A percentile compares a stretch with the other conserved stretches of the same genome.
phyloP scores from a whole-genome alignment of 176 grass and related monocot genomes.

The Paspalum vaginatum region DNA sequence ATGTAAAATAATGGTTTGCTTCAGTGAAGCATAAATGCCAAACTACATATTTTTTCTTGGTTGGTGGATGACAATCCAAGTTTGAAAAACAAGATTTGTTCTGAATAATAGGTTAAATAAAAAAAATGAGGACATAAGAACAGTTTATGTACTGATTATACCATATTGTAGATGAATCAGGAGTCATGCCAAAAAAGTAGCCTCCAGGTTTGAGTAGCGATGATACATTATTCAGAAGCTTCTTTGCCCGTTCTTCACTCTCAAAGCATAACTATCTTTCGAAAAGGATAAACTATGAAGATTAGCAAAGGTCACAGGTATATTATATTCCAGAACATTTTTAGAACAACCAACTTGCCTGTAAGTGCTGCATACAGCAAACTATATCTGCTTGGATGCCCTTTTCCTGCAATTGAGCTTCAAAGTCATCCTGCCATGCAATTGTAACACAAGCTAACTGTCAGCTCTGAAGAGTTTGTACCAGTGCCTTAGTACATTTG shows the following conservation, averaged over 20 bases:
- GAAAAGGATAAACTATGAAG: slow-evolving; percentile 34
- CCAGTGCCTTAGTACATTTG: neutral
- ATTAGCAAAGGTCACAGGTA: slow-evolving; percentile 40
- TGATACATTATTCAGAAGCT: slow-evolving; percentile 74
- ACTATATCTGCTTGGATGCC: slow-evolving; percentile 72
- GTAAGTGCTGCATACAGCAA: slow-evolving; percentile 84
- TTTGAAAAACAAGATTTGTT: neutral
- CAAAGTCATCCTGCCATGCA: slow-evolving; percentile 64
- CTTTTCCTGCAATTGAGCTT: slow-evolving; percentile 62
- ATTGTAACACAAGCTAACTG: slow-evolving; percentile 1
- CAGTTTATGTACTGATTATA: slow-evolving; percentile 36
- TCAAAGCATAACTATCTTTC: slow-evolving; percentile 80
- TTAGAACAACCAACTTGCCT: slow-evolving; percentile 49
- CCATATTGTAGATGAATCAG: slow-evolving; percentile 96
- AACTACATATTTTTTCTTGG: neutral
- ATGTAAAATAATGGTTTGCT: neutral
- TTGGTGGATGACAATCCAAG: neutral
- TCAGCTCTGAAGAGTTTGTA: slow-evolving; percentile 29
- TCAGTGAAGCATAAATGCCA: slow-evolving; percentile 5
- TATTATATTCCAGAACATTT: neutral
- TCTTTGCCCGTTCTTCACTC: slow-evolving; percentile 75
- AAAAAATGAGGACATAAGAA: neutral
- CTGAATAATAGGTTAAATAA: neutral
- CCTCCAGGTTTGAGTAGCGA: slow-evolving; percentile 83
- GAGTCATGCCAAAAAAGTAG: slow-evolving; percentile 81